Evolutionary conservation across 2,329 filamentous ascomycete species (phyloP), one percentile per base, ranked within the genome.

Genomic region (Pseudopithomyces chartarum): DNA sequence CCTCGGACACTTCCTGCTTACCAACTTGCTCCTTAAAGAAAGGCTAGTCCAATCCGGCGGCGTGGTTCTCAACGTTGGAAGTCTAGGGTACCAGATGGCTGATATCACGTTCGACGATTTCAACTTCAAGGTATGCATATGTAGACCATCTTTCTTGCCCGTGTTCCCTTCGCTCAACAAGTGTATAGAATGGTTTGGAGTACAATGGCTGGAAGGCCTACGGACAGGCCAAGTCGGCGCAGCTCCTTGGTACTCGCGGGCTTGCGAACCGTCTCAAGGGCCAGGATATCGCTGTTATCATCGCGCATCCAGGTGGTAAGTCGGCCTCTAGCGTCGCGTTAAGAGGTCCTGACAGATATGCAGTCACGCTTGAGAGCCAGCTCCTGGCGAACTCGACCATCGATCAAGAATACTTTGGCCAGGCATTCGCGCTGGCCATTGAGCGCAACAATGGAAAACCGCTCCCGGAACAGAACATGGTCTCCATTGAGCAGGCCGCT

Each of bases 401-500:
- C 42, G 44, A 49, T 20, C 44, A 55, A 23, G 44, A 55, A 15
- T 55, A 55, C 38, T 55, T 55, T 20, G 43, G 52, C 22, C 33
- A 55, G 40, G 52, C 43, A 7, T 55, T 26, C 33, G 44, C 36
- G 33, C 32, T 55, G 10, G 52, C 52, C 13, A 49, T 55, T 26
- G 52, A 55, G 36, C 52, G 52, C 19, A 55, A 55, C 33, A 26
- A 55, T 5, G 44, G 52, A 10, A 40, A 55, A 22, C 34, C 52
- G 17, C 52, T 55, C 12, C 52, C 52, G 2, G 34, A 43, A 6
- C 52, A 55, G 23, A 52, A 52, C 20, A 42, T 52, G 38, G 49
- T 52, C 13, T 42, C 49, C 4, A 2, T 52, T 2, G 32, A 52
- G 38, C 49, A 42, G 36, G 36, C 36, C 32, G 49, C 49, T 52